Conservation (phyloP, 1,284 basidiomycete species). For the Ganoderma boninense region DNA sequence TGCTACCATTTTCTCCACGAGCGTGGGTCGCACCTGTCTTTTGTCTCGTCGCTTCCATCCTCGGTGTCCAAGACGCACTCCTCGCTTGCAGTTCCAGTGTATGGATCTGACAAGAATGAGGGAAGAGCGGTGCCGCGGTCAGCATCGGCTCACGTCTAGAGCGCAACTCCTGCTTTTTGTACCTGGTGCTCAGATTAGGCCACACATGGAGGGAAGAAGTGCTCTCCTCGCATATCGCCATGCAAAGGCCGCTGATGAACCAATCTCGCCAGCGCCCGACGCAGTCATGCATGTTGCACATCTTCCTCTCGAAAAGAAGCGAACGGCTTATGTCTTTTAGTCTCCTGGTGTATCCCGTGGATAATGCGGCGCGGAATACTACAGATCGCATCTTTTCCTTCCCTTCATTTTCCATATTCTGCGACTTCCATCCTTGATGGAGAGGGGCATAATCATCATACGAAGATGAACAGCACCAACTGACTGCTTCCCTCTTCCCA, state of each 20-base stretch:
- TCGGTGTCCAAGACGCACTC: neutral
- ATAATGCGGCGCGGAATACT: neutral
- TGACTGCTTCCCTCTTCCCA: slow-evolving; percentile 35
- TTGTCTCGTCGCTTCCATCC: neutral
- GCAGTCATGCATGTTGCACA: neutral
- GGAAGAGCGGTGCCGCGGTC: neutral
- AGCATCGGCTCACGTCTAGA: neutral
- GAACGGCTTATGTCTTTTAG: neutral
- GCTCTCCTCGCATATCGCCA: too few relatives aligned
- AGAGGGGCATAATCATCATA: neutral
- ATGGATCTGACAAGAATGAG: neutral
- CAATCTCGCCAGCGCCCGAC: neutral
- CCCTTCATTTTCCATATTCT: neutral
- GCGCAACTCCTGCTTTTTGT: neutral
- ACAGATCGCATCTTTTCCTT: neutral
- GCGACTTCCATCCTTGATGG: neutral
- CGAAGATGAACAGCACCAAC: neutral
- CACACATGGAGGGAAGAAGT: too few relatives aligned
- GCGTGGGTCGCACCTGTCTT: neutral
- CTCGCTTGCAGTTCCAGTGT: too few relatives aligned
- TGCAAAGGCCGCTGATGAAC: too few relatives aligned
- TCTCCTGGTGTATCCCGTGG: neutral
- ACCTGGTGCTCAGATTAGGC: too few relatives aligned
- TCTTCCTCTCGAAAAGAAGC: neutral
- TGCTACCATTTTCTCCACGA: too few relatives aligned